Percentiles rank a stretch among this genome's conserved stretches.
These are phyloP conservation scores for Trichophyton rubrum DNA, from an alignment of 2,329 filamentous ascomycete genomes.

Conservation along the genomic window DNA sequence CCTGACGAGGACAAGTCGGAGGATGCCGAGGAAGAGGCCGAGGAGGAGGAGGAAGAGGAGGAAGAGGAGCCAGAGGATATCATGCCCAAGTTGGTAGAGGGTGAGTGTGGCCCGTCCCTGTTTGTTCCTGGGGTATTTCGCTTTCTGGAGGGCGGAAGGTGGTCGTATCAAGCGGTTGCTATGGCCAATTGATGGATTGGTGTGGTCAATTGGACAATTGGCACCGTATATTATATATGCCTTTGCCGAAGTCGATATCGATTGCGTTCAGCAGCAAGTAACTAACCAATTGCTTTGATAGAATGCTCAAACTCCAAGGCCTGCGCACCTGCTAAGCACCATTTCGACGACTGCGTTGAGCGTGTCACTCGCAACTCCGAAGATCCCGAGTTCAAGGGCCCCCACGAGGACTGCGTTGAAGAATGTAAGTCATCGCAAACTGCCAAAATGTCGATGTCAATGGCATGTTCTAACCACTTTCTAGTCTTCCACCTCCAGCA, in stretches of 20 bases:
- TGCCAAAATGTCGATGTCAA: not conserved
- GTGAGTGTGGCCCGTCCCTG: constrained; percentile 42
- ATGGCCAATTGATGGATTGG: not conserved
- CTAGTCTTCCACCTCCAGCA: constrained; percentile 97
- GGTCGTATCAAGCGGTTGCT: not conserved
- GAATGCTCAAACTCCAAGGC: constrained; percentile 80
- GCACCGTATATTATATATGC: not conserved
- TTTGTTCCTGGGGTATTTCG: not conserved
- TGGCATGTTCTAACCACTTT: not conserved
- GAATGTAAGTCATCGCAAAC: constrained; percentile 62
- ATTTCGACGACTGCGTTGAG: constrained; percentile 96
- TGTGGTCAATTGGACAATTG: not conserved
- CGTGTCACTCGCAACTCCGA: constrained; percentile 62
- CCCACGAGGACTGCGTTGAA: constrained; percentile 93
- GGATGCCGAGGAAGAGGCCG: constrained; percentile 39
- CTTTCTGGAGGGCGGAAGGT: too few relatives aligned
- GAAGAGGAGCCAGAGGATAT: constrained; percentile 72
- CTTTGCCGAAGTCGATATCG: not conserved
- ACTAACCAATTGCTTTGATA: constrained; percentile 27
- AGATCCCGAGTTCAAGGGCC: constrained; percentile 56
- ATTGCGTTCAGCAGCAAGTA: not conserved
- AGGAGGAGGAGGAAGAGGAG: constrained; percentile 50
- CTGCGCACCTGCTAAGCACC: constrained; percentile 85
- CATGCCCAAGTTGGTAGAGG: constrained; percentile 81
- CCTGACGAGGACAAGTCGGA: constrained; percentile 21